A percentile compares a stretch with the other conserved stretches of the same genome.
These are phyloP conservation scores for Penicillium rolfsii DNA, from an alignment of 2,329 filamentous ascomycete genomes.

Conservation along the genomic window DNA sequence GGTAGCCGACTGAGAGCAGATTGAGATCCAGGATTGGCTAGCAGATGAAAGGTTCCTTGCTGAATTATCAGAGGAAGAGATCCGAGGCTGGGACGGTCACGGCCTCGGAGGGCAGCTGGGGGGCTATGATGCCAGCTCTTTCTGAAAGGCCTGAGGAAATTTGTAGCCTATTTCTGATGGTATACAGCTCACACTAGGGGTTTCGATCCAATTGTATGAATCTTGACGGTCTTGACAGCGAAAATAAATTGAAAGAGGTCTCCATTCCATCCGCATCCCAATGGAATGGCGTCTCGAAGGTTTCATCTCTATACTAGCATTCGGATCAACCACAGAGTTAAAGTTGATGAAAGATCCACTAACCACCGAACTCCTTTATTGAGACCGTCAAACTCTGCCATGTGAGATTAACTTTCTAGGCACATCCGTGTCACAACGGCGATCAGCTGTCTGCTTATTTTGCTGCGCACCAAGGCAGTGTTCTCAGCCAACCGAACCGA, in stretches of 20 bases:
- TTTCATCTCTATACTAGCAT: neutral
- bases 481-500: neutral
- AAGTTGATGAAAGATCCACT: neutral
- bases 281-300: too few relatives aligned
- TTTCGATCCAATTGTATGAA: neutral
- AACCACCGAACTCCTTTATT: neutral
- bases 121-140: neutral
- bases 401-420: neutral
- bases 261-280: neutral
- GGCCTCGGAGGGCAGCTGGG: constrained; percentile 4
- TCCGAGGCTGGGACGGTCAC: constrained; percentile 25
- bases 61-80: constrained; percentile 22
- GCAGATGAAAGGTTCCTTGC: constrained; percentile 24
- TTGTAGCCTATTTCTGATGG: neutral
- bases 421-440: neutral
- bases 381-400: neutral
- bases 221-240: too few relatives aligned
- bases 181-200: neutral
- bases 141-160: neutral
- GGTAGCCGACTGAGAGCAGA: constrained; percentile 22
- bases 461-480: neutral
- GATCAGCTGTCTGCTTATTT: neutral
- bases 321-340: neutral
- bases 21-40: constrained; percentile 21
- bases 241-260: neutral